Conservation (phyloP, 306 rosid species). For the Sphenostylis stenocarpa region DNA sequence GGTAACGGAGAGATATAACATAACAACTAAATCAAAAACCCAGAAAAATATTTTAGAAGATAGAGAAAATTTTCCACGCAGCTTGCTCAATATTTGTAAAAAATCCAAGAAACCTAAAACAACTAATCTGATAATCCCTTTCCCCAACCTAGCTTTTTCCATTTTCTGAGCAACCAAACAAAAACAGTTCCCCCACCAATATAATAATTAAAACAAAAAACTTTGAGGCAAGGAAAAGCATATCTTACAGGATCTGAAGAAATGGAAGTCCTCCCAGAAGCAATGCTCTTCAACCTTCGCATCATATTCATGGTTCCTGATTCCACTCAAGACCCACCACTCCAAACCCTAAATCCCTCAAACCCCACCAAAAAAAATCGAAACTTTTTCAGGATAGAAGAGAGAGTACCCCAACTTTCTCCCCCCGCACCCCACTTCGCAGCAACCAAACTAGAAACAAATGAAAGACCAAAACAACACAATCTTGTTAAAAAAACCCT, state of each 20-base stretch:
- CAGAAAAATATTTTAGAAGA: too few relatives aligned
- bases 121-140: neutral
- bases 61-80: neutral
- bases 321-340: slow-evolving; percentile 27
- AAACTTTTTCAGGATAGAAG: neutral
- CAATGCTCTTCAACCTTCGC: slow-evolving; percentile 98
- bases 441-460: neutral
- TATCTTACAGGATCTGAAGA: slow-evolving; percentile 89
- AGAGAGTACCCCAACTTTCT: neutral
- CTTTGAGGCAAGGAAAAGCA: neutral
- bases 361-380: neutral
- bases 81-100: neutral
- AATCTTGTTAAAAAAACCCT: neutral
- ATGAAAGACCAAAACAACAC: neutral
- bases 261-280: slow-evolving; percentile 89
- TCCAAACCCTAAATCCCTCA: slow-evolving; percentile 49
- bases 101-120: neutral
- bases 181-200: neutral
- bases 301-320: slow-evolving; percentile 56
- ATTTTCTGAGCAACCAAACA: neutral
- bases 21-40: too few relatives aligned
- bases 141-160: neutral
- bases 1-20: neutral
- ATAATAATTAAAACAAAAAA: neutral
- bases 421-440: neutral